phyloP scores from a whole-genome alignment of 2,329 filamentous ascomycete genomes.

The Domatiomyces catenatus region DNA sequence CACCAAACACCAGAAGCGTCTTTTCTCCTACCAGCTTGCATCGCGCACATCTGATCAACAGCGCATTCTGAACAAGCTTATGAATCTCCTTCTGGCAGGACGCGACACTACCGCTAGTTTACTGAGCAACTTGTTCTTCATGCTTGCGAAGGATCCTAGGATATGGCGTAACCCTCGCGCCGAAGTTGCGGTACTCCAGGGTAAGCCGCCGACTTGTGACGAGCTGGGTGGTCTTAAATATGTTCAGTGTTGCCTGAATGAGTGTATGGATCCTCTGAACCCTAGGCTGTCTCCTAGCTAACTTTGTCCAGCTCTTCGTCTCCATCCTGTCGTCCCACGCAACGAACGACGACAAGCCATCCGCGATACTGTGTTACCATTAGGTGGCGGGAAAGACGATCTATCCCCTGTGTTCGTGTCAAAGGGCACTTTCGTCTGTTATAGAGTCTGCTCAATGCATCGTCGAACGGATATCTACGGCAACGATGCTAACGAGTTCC shows the following conservation, averaged over 20 bases:
- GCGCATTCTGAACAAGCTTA: slow-evolving; percentile 15
- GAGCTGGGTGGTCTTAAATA: slow-evolving; percentile 17
- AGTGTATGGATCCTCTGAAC: slow-evolving; percentile 5
- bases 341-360: slow-evolving; percentile 28
- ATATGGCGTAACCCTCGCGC: slow-evolving; percentile 31
- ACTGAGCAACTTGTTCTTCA: slow-evolving; percentile 22
- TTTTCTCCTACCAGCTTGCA: slow-evolving; percentile 15
- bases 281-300: slow-evolving; percentile 3
- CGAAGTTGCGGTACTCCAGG: slow-evolving; percentile 16
- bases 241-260: slow-evolving; percentile 19
- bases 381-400: slow-evolving; percentile 34
- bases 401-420: slow-evolving; percentile 33
- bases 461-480: slow-evolving; percentile 21
- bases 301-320: slow-evolving; percentile 25
- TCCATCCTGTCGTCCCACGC: slow-evolving; percentile 27
- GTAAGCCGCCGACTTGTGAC: slow-evolving; percentile 12
- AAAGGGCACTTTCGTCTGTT: slow-evolving; percentile 32
- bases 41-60: slow-evolving; percentile 13
- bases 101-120: slow-evolving; percentile 26
- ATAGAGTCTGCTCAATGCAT: slow-evolving; percentile 27
- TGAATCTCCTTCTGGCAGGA: slow-evolving; percentile 26
- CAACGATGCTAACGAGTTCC: slow-evolving; percentile 20
- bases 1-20: slow-evolving; percentile 7
- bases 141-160: slow-evolving; percentile 19
- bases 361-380: slow-evolving; percentile 31